These are phyloP conservation scores for Spiraea crenata DNA, from an alignment of 331 rosid genomes.

Conservation along the genomic window DNA sequence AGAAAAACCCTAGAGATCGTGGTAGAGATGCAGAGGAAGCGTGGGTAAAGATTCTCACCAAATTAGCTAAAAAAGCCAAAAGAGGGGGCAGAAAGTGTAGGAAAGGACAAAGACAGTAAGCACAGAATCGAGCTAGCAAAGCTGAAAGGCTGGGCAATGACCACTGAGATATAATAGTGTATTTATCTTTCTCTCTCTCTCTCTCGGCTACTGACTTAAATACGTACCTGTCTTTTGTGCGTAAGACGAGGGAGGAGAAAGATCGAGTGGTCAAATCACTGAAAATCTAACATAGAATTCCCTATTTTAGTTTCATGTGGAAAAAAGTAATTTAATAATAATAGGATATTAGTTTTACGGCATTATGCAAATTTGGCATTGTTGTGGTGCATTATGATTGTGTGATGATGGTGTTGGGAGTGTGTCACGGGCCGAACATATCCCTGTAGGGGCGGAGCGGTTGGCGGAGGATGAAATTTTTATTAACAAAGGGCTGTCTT, in stretches of 20 bases:
- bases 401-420: constrained; percentile 44
- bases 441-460: constrained; percentile 60
- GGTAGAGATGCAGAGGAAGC: constrained; percentile 22
- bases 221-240: constrained; percentile 57
- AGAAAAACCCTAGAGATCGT: constrained; percentile 28
- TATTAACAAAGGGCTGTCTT: too few species aligned
- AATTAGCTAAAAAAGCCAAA: constrained; percentile 51
- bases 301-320: too few species aligned
- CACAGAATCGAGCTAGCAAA: constrained; percentile 28
- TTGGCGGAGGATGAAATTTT: constrained; percentile 10
- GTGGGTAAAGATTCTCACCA: constrained; percentile 47
- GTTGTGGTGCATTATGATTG: constrained; percentile 35
- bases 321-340: too few species aligned
- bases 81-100: constrained; percentile 46
- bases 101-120: constrained; percentile 86
- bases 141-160: constrained; percentile 40
- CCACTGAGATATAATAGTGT: too few species aligned
- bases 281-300: constrained; percentile 10
- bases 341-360: not conserved
- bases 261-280: constrained; percentile 92
- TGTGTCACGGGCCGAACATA: constrained; percentile 16
- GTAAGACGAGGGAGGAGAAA: constrained; percentile 60
- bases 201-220: constrained; percentile 57
- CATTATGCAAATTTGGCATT: not conserved
- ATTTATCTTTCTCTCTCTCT: not conserved